Conservation (phyloP, 2,329 filamentous ascomycete species). For the Fusarium sp. region DNA sequence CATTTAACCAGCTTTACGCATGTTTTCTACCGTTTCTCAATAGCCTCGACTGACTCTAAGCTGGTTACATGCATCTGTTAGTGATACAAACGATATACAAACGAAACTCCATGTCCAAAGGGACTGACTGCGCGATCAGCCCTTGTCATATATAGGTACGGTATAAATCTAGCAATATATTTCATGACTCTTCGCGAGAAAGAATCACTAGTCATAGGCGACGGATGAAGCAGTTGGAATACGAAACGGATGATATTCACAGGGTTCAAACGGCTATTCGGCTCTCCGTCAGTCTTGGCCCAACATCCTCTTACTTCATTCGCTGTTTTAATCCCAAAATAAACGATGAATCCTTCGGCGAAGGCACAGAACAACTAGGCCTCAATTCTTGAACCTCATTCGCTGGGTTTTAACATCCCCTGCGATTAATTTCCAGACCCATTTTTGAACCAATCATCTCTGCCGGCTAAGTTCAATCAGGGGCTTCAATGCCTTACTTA, state of each 20-base stretch:
- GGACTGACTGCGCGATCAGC: no score
- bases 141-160: no score
- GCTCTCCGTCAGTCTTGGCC: background rate
- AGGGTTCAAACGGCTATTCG: background rate
- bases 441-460: background rate
- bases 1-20: no score
- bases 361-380: background rate
- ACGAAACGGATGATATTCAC: background rate
- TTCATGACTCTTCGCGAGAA: background rate
- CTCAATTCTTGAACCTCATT: background rate
- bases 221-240: background rate
- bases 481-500: background rate
- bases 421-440: background rate
- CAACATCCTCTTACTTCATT: background rate
- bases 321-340: background rate
- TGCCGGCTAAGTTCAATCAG: background rate
- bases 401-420: background rate
- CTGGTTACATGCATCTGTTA: no score
- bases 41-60: no score
- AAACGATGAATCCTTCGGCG: background rate
- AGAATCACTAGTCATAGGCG: no score
- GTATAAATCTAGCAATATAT: no score
- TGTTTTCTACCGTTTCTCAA: no score
- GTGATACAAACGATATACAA: no score
- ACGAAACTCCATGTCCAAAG: no score